These are phyloP conservation scores for Oryza longistaminata DNA, from an alignment of 176 grass and related monocot genomes.

Conservation along the genomic window DNA sequence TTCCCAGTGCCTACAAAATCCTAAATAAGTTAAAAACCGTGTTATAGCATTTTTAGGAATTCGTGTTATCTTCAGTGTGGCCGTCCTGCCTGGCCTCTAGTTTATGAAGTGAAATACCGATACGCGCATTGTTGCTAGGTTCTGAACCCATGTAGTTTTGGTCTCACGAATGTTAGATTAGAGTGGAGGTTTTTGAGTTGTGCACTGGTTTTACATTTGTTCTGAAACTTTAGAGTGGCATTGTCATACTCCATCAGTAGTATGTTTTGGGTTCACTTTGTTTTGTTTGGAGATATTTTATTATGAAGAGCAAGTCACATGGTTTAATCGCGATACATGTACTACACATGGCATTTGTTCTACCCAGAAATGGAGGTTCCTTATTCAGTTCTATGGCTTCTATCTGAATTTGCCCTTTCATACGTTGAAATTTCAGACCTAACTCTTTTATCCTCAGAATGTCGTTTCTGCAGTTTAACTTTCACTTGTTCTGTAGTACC, in stretches of 20 bases:
- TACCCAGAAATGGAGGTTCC: background rate
- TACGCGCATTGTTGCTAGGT: background rate
- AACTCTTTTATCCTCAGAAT: background rate
- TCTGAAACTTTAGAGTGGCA: background rate
- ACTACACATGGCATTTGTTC: background rate
- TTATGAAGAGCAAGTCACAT: background rate
- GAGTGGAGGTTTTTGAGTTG: background rate
- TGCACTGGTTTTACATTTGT: background rate
- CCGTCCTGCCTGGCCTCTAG: background rate
- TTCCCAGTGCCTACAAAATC: background rate
- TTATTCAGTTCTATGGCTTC: background rate
- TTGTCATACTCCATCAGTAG: background rate
- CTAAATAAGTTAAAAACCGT: background rate
- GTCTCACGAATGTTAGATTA: background rate
- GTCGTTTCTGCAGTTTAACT: background rate
- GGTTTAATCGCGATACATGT: background rate
- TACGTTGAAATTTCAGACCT: background rate
- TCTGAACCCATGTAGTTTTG: background rate
- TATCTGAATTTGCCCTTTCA: background rate
- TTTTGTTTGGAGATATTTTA: background rate
- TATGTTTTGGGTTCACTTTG: background rate
- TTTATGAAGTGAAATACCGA: background rate
- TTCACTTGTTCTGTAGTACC: constrained; percentile 4
- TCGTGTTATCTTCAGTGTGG: background rate
- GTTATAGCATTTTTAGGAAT: background rate